Evolutionary conservation across 139 green algal genomes (phyloP).

Genomic region (Tetraselmis striata): DNA sequence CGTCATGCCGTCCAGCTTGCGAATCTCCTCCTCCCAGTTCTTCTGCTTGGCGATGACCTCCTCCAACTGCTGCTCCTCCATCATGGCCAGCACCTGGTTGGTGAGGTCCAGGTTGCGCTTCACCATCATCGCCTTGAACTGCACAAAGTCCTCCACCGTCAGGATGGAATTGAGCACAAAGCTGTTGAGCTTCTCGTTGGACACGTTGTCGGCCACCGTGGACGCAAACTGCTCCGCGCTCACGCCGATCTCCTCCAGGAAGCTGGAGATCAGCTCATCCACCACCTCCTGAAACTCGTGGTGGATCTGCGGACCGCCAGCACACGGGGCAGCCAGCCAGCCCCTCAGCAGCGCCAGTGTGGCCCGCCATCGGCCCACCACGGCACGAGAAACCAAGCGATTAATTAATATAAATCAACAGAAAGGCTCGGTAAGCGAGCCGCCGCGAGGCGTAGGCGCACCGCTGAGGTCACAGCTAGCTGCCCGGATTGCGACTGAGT

Average conservation of each 20-base stretch:
- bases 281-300: slow-evolving; percentile 53
- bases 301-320: slow-evolving; percentile 18
- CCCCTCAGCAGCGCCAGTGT: not conserved
- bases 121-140: slow-evolving; percentile 68
- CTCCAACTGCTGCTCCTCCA: not conserved
- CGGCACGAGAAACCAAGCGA: too few relatives aligned
- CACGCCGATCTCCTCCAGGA: slow-evolving; percentile 49
- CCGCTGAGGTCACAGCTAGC: too few relatives aligned
- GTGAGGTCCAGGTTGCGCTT: slow-evolving; percentile 58
- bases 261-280: slow-evolving; percentile 43
- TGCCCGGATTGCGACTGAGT: too few relatives aligned
- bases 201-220: not conserved
- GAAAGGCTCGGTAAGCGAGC: not conserved
- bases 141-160: slow-evolving; percentile 57
- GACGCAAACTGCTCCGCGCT: slow-evolving; percentile 30
- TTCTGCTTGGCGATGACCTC: not conserved
- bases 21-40: not conserved
- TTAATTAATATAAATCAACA: too few relatives aligned
- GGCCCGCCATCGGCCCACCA: too few relatives aligned
- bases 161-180: slow-evolving; percentile 57
- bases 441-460: too few relatives aligned
- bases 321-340: too few relatives aligned
- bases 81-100: slow-evolving; percentile 35
- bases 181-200: slow-evolving; percentile 23
- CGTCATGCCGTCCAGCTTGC: not conserved